Evolutionary conservation across 2,329 filamentous ascomycete species (phyloP), one percentile per base, ranked within the genome.

Genomic region (Xylariaceae sp.): DNA sequence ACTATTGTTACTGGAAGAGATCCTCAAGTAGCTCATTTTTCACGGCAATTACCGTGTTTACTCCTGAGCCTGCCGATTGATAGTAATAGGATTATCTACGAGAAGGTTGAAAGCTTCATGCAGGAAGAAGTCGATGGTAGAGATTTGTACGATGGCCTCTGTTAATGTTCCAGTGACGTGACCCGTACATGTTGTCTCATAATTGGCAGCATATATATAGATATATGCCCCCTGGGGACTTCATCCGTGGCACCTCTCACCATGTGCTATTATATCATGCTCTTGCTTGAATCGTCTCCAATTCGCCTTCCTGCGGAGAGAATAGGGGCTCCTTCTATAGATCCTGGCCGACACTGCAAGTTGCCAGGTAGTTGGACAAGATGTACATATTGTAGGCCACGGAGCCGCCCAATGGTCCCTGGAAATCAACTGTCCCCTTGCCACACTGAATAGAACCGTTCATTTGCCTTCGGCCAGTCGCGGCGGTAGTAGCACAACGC

Each of bases 401-500:
- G 36, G 36, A 54, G 46, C 50, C 40, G 54, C 50, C 55, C 45
- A 55, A 58, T 49, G 27, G 51, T 30, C 47, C 40, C 37, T 52
- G 47, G 27, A 49, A 40, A 49, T 40, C 16, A 45, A 24, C 26
- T 35, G 56, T 51, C n/a, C n/a, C n/a, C 46, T 50, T 48, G 41
- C 55, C 55, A 55, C 42, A 30, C 43, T 37, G 27, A 46, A 10
- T 50, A 40, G 54, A 50, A 15, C 47, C 42, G 43, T 46, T 50
- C 52, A 53, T 53, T 47, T 57, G 57, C 24, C 53, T 13, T 57
- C 57, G 57, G 57, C 57, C 57, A 59, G 50, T 9, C 20, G 53
- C 57, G 57, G 53, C 50, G 42, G 43, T 48, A 26, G 43, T n/a
- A 3, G 30, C 2, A 46, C 53, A 49, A 32, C 53, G 39, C 49